Base-by-base conservation (phyloP, 202 grass and related monocot genomes). In the Cymbopogon flexuosus region DNA sequence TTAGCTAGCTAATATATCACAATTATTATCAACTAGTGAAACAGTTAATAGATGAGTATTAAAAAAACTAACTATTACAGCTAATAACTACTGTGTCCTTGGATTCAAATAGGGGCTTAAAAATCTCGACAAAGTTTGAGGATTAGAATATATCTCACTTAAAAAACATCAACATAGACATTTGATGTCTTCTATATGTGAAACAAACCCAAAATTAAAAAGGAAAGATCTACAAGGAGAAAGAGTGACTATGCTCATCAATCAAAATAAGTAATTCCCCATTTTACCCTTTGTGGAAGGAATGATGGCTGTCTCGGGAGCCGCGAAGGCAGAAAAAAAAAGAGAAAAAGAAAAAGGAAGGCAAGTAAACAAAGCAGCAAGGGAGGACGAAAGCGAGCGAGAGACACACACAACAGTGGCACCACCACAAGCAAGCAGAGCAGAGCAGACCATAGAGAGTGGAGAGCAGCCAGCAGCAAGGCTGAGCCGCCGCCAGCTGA, bases 251-350 rank as follows among this genome's bases (percentile, higher is more conserved):
- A 6, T 1, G 10, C 4, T 21, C 23, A 75, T 41, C 27, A 27
- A 27, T 27, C 27, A 27, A 27, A 27, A 27, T 27, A 27, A 27
- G 29, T 8, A 34, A 36, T 70, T 90, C 39, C 72, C 85, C 78
- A 70, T 83, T 85, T 80, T 88, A 63, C 81, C 87, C 89, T 79
- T 76, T 18, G 76, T 77, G 89, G 84, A 89, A n/a, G 80, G 68
- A 85, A 87, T 89, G 86, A 91, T 88, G 83, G 51, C 43, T 72
- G 79, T 77, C 78, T 93, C 73, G 78, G 81, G 84, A 75, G 65
- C 47, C 13, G 84, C 70, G 79, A 85, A 70, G 43, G 42, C 63
- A 40, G 41, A 39, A 61, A 47, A 42, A 85, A 23, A 22, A 3
- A 0, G 11, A 2, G 59, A 41, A 1, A 31, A 37, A 30, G 6